Percentiles rank a stretch among this genome's conserved stretches.
These are phyloP conservation scores for Heliamphora exappendiculata DNA, from an alignment of 148 eudicot genomes.

Conservation along the genomic window DNA sequence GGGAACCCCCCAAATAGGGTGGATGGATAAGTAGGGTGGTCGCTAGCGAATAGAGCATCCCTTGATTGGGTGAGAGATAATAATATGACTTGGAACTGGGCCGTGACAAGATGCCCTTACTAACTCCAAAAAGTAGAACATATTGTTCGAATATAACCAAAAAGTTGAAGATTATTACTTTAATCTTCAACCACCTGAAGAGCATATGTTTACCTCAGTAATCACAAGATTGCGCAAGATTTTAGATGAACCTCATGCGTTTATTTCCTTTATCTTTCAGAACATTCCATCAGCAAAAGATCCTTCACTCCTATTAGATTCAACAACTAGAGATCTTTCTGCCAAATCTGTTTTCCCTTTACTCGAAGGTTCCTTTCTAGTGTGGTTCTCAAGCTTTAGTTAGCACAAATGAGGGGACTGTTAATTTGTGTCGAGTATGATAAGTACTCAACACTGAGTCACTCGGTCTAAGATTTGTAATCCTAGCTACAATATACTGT, in stretches of 20 bases:
- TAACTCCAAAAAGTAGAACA: constrained; percentile 15
- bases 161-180: background rate
- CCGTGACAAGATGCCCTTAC: background rate
- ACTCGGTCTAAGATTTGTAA: too few relatives aligned
- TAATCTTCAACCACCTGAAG: background rate
- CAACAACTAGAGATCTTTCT: background rate
- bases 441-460: too few relatives aligned
- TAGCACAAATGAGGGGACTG: background rate
- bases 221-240: constrained; percentile 1
- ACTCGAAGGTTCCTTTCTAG: constrained; percentile 13
- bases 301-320: constrained; percentile 4
- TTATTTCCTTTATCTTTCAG: constrained; percentile 24
- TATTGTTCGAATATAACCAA: constrained; percentile 7
- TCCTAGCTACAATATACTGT: too few relatives aligned
- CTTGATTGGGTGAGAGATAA: too few relatives aligned
- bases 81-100: too few relatives aligned
- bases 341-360: background rate
- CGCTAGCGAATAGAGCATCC: too few relatives aligned
- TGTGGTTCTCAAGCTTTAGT: constrained; percentile 2
- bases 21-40: too few relatives aligned
- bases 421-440: too few relatives aligned
- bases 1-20: too few relatives aligned
- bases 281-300: constrained; percentile 20
- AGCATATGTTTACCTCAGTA: constrained; percentile 7
- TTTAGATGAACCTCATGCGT: constrained; percentile 12